Evolutionary conservation across 2,329 filamentous ascomycete genomes (phyloP), one percentile per base, ranked within the genome.

Genomic region (Davidsoniella australis): DNA sequence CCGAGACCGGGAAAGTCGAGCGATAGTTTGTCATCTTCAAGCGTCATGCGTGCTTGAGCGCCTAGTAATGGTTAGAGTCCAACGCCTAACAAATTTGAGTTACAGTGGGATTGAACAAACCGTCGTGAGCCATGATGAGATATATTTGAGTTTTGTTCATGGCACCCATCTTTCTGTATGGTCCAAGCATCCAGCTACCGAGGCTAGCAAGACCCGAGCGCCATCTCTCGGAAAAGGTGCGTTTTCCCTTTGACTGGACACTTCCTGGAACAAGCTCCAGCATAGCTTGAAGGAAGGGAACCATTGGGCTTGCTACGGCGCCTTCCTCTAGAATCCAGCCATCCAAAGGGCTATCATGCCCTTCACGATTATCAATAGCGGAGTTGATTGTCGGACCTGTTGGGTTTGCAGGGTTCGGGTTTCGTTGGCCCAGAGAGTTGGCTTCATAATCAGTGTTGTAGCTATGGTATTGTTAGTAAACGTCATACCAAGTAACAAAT

Each of bases 121-220:
- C 76, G 55, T 81, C 78, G 56, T 82, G 77, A 1, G 72, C 75
- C 76, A 82, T 80, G 57, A 81, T 68, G 3, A 83, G 66, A 58
- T 80, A 82, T 0, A 77, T 68, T 51, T 79, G 73, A 0, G 76
- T 82, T 51, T 64, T 71, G 58, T 74, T 70, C 17, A 80, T 62
- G 16, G 75, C 74, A 0, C 78, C 74, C 5, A 67, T 64, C 5
- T 64, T 63, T 47, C 64, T 68, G 54, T 79, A 79, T 0, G 77
- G 75, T 0, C 78, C 78, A 0, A 79, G 59, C 39, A 79, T 63
- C n/a, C 68, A 62, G 58, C 71, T 75, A 26, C 71, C 71, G 41
- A 66, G 63, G 20, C 66, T 64, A 5, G 72, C 68, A 33, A 76
- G 59, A 9, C 66, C 63, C 6, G 68, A 66, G 45, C 68, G 68